phyloP scores from a whole-genome alignment of 1,284 basidiomycete genomes.

The Cystobasidiaceae sp. region DNA sequence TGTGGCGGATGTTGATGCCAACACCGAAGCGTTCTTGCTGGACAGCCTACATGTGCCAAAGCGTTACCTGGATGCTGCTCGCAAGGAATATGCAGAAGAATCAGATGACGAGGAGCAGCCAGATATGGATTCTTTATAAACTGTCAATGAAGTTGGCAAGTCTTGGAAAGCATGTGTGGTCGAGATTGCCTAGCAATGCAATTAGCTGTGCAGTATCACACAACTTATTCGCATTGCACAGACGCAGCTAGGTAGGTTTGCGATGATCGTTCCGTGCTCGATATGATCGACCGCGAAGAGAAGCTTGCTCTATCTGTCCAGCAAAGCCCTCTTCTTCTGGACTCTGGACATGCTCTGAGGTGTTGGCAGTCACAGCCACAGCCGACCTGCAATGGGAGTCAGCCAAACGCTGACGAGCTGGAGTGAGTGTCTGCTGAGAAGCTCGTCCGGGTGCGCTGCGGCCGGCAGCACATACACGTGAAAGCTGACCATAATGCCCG shows the following conservation, averaged over 20 bases:
- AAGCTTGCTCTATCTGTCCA: not conserved
- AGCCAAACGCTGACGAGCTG: constrained; percentile 20
- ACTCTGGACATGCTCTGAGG: not conserved
- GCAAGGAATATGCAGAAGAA: not conserved
- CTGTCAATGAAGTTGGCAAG: too few relatives aligned
- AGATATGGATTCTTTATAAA: not conserved
- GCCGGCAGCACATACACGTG: not conserved
- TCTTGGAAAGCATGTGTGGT: too few relatives aligned
- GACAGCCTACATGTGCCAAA: constrained; percentile 73
- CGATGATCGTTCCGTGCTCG: too few relatives aligned
- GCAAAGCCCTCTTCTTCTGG: too few relatives aligned
- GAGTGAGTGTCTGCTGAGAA: constrained; percentile 11
- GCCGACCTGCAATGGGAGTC: not conserved
- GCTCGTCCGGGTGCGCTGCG: not conserved
- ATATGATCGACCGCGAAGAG: not conserved
- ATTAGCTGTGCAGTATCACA: too few relatives aligned
- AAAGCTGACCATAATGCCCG: too few relatives aligned
- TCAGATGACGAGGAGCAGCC: not conserved
- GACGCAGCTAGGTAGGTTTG: too few relatives aligned
- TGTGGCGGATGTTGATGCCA: constrained; percentile 62
- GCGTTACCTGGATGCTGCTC: constrained; percentile 78
- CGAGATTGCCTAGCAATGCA: too few relatives aligned
- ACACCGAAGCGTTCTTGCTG: constrained; percentile 65
- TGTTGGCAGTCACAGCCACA: not conserved
- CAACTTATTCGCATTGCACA: too few relatives aligned